Percentiles rank a stretch among this genome's conserved stretches.
phyloP scores from a whole-genome alignment of 2,329 filamentous ascomycete species.

The Bipolaris zeicola region DNA sequence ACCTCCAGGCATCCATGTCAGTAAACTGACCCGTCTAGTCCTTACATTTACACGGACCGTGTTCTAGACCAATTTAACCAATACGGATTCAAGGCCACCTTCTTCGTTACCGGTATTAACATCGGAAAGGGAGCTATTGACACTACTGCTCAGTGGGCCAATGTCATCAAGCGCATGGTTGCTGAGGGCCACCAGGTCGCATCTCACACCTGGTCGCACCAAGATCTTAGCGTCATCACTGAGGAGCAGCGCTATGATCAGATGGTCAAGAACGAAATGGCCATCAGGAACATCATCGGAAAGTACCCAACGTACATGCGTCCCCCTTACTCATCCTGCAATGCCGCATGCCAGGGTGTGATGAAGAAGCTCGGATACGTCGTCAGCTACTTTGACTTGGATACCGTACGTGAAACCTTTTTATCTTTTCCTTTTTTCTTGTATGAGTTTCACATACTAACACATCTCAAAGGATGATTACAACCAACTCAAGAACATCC shows the following conservation, averaged over 20 bases:
- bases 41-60: conserved; percentile 64
- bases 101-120: conserved; percentile 67
- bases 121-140: conserved; percentile 64
- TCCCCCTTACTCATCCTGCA: conserved; percentile 56
- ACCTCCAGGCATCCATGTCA: background rate
- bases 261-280: conserved; percentile 62
- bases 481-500: conserved; percentile 42
- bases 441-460: background rate
- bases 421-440: background rate
- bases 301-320: conserved; percentile 62
- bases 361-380: conserved; percentile 60
- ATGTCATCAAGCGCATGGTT: conserved; percentile 61
- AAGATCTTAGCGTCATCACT: conserved; percentile 54
- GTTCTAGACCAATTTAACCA: conserved; percentile 65
- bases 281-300: conserved; percentile 60
- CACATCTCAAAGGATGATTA: conserved; percentile 43
- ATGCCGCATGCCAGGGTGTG: conserved; percentile 46
- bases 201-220: conserved; percentile 63
- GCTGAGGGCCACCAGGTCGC: conserved; percentile 65
- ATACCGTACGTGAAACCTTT: conserved; percentile 47
- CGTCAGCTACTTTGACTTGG: conserved; percentile 65
- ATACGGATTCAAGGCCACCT: conserved; percentile 67
- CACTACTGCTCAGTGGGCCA: conserved; percentile 52
- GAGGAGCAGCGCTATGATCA: conserved; percentile 54
- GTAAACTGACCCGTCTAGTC: conserved; percentile 33